Evolutionary conservation across 768 basidiomycete species (phyloP).

Genomic region (Boletus sp.): DNA sequence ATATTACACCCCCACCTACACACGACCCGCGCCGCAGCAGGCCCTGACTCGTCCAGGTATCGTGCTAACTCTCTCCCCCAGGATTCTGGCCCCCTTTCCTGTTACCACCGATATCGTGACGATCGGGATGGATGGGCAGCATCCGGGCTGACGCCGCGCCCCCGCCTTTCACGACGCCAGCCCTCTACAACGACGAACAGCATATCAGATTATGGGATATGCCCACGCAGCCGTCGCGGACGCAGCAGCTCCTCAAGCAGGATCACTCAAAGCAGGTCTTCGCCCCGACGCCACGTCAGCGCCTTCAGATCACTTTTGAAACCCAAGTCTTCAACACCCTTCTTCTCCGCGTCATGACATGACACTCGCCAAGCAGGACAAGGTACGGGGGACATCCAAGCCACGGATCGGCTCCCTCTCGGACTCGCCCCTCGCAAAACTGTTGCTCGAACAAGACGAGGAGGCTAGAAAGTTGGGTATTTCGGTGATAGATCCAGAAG

Average conservation of each 20-base stretch:
- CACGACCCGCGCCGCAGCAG: slow-evolving; percentile 9
- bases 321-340: too few species aligned
- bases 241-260: too few species aligned
- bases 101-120: slow-evolving; percentile 20
- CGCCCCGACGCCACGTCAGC: too few species aligned
- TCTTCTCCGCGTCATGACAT: slow-evolving; percentile 19
- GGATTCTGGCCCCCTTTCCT: slow-evolving; percentile 3
- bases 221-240: too few species aligned
- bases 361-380: slow-evolving; percentile 19
- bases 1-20: slow-evolving; percentile 10
- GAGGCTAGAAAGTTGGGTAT: slow-evolving; percentile 20
- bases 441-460: neutral
- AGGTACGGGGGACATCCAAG: slow-evolving; percentile 20
- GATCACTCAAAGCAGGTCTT: too few species aligned
- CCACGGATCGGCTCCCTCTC: slow-evolving; percentile 19
- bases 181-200: slow-evolving; percentile 7
- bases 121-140: slow-evolving; percentile 21
- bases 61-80: slow-evolving; percentile 9
- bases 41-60: slow-evolving; percentile 7
- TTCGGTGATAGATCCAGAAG: slow-evolving; percentile 3
- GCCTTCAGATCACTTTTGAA: too few species aligned
- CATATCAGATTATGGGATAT: too few species aligned
- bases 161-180: slow-evolving; percentile 15
- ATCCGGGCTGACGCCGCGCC: slow-evolving; percentile 10
- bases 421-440: slow-evolving; percentile 20